A percentile compares a stretch with the other conserved stretches of the same genome.
Evolutionary conservation across 2,329 filamentous ascomycete genomes (phyloP).

Genomic region (Fusarium buharicum): DNA sequence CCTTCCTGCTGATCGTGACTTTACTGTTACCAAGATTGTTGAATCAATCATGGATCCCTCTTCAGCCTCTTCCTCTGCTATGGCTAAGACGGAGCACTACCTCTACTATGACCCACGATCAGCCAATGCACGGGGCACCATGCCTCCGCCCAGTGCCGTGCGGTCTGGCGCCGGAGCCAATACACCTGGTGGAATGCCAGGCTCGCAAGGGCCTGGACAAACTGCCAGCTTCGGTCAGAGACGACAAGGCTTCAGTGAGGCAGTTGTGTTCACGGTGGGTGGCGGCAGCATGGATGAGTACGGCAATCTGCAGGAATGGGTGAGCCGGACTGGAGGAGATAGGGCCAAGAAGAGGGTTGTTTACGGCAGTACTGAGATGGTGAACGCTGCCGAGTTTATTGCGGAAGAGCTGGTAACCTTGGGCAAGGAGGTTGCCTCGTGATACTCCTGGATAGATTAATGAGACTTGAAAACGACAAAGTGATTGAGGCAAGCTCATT

Average conservation of each 20-base stretch:
- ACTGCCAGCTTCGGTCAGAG: slow-evolving; percentile 90
- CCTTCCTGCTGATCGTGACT: slow-evolving; percentile 92
- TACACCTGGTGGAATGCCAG: slow-evolving; percentile 62
- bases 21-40: slow-evolving; percentile 97
- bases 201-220: slow-evolving; percentile 68
- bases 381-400: slow-evolving; percentile 75
- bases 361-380: slow-evolving; percentile 90
- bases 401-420: slow-evolving; percentile 70
- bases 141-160: slow-evolving; percentile 79
- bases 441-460: slow-evolving; percentile 39
- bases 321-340: slow-evolving; percentile 76
- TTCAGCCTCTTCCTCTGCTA: slow-evolving; percentile 87
- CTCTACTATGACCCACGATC: slow-evolving; percentile 97
- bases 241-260: slow-evolving; percentile 87
- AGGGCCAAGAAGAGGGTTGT: slow-evolving; percentile 82
- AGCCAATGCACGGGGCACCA: slow-evolving; percentile 89
- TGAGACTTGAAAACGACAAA: slow-evolving; percentile 4
- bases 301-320: slow-evolving; percentile 97
- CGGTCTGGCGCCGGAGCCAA: slow-evolving; percentile 55
- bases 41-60: slow-evolving; percentile 98
- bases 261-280: slow-evolving; percentile 93
- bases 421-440: slow-evolving; percentile 64
- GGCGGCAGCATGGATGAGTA: slow-evolving; percentile 99
- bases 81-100: slow-evolving; percentile 95
- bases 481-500: background rate